Base-by-base conservation (phyloP, 441 rosid genomes). In the Aleurites moluccanus region DNA sequence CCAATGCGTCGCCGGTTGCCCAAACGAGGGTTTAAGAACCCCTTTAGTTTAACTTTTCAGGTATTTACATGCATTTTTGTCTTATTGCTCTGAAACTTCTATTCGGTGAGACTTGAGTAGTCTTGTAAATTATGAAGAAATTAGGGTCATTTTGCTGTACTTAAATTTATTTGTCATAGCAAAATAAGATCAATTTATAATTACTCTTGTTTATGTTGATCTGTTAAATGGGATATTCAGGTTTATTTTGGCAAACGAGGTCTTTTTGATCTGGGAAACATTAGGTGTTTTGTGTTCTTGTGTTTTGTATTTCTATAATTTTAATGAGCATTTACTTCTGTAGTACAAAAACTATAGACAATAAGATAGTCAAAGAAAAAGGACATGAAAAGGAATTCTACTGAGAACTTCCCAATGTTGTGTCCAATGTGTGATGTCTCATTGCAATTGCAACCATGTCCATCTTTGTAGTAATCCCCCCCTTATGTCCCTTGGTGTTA, bases 1-100 rank as follows among this genome's bases (percentile, higher is more conserved):
- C 98, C 98, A 0, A 60, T 94, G 85, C 93, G 98, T 20, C 91
- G 98, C 1, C 88, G 97, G n/a, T 47, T 92, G 78, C 98, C 98
- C 0, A 94, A 94, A 80, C 86, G 97, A 69, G 98, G 98, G 4
- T 92, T 94, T 82, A 91, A 89, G 79, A 94, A 94, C 77, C 95
- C 92, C 3, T 93, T 93, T 45, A 89, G 90, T 78, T 91, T 92
- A 71, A 87, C 91, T 77, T 93, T 93, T 78, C 94, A 92, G 94
- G 97, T 89, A 61, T 56, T 67, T 30, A 2, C 21, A 3, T 28
- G 42, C 10, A 6, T 21, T 61, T 16, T 61, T 16, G 25, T 59
- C 10, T 67, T 47, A 6, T 47, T n/a, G 2, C 25, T 53, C 59
- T 53, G 59, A 53, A 38, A 38, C 38, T 2, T 49, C 20, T 14